Base-by-base conservation (phyloP, 1,284 basidiomycete species). In the Pseudomicrostroma phylloplanum region DNA sequence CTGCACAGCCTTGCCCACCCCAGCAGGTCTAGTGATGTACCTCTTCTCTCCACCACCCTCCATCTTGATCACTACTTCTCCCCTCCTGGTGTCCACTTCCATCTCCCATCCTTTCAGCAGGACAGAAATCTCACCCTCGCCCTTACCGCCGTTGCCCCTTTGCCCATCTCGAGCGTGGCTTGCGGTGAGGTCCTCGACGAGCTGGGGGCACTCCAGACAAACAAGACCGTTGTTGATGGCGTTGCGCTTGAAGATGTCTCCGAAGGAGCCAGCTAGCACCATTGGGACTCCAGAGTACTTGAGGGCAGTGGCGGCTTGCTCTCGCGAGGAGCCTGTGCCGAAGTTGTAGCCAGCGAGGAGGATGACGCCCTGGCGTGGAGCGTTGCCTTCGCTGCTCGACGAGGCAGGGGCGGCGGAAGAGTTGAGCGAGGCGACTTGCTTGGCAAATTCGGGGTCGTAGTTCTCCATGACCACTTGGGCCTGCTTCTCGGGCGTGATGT, bases 181-280 rank as follows among this genome's bases (percentile, higher is more conserved):
- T 25, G 81, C 78, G 1, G 94, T 96, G 62, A 98, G 83, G 70
- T 96, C 91, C 30, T 84, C 82, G 23, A 98, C 88, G 56, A 99
- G 85, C 71, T 89, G 88, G 0, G 92, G 92, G 62, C 86, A 90
- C 81, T 97, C 94, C 57, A 97, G 80, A 76, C 94, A 96, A 63
- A 99, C 91, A 9, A 99, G 84, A 4, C 92, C 94, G 79, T 99
- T 98, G 82, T 98, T 98, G 83, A 98, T 98, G 15, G 92, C 89
- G 80, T 99, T 98, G 40, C 94, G 88, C 83, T 98, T 97, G 85
- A 96, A 99, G 72, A 98, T 97, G 80, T 98, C 96, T 17, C 96
- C 94, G 75, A 99, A 98, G 36, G 91, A 93, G 53, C 93, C 96
- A 30, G 92, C 92, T 64, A 99, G 85, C 59, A 99, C 92, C 57